phyloP scores from a whole-genome alignment of 768 basidiomycete species.

The Boletellus ananas region DNA sequence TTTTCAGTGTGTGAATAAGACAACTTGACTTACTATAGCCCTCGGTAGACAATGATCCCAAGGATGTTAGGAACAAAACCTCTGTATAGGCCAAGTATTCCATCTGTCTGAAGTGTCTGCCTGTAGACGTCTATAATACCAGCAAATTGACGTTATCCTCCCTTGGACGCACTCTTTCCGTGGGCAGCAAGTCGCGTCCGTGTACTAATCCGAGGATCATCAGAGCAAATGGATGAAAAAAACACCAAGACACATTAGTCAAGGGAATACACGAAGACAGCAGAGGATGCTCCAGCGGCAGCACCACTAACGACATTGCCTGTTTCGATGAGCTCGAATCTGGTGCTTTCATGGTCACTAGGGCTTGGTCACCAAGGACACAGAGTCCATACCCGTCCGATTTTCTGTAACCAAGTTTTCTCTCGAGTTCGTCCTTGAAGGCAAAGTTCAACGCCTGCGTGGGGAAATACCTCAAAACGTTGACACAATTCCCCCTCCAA shows the following conservation, averaged over 20 bases:
- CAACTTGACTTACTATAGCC: constrained; percentile 35
- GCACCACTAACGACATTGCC: constrained; percentile 43
- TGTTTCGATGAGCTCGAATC: constrained; percentile 1
- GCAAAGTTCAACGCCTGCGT: constrained; percentile 47
- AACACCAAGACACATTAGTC: constrained; percentile 33
- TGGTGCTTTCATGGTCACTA: not conserved
- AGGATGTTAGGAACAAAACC: constrained; percentile 41
- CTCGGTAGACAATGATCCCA: constrained; percentile 42
- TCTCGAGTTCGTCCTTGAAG: constrained; percentile 44
- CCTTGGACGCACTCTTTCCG: constrained; percentile 33
- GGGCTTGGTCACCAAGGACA: constrained; percentile 28
- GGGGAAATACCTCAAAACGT: constrained; percentile 44
- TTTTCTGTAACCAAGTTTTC: constrained; percentile 35
- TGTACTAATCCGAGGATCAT: constrained; percentile 25
- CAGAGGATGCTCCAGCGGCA: constrained; percentile 40
- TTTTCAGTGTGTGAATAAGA: not conserved
- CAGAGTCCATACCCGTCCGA: constrained; percentile 36
- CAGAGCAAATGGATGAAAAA: not conserved
- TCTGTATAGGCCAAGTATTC: constrained; percentile 39
- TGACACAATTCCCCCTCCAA: constrained; percentile 45
- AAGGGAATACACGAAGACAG: constrained; percentile 44
- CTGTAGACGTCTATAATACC: constrained; percentile 44
- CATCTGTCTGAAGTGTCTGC: constrained; percentile 40
- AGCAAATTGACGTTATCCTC: constrained; percentile 39
- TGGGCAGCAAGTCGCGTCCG: constrained; percentile 42